Evolutionary conservation across 2,329 filamentous ascomycete species (phyloP).

Genomic region (Aaosphaeria pasadenensis): DNA sequence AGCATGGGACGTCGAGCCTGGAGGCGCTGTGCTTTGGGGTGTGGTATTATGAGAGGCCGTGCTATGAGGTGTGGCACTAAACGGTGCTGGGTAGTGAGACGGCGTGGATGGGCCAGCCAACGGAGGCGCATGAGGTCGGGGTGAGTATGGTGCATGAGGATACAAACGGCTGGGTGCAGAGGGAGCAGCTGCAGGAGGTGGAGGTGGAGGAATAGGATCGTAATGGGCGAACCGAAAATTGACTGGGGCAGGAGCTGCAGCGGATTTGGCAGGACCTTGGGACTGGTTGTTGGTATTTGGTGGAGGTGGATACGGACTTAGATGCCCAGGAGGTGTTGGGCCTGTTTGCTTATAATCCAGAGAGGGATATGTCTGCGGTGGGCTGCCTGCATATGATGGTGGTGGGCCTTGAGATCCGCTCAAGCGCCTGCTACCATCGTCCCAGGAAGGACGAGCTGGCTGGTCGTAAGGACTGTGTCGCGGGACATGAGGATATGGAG

Average conservation of each 20-base stretch:
- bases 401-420: conserved; percentile 20
- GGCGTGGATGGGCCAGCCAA: conserved; percentile 11
- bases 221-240: conserved; percentile 37
- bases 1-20: neutral
- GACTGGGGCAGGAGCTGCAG: conserved; percentile 11
- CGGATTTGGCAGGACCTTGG: neutral
- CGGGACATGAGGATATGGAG: conserved; percentile 9
- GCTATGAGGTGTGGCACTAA: too few species aligned
- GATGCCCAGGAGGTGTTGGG: conserved; percentile 20
- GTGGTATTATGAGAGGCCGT: neutral
- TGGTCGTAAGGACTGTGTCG: conserved; percentile 26
- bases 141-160: conserved; percentile 12
- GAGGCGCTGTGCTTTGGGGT: conserved; percentile 9
- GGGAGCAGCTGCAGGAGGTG: conserved; percentile 19
- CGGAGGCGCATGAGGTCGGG: conserved; percentile 6
- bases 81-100: conserved; percentile 48
- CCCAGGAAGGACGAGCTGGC: conserved; percentile 15
- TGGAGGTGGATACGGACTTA: conserved; percentile 34
- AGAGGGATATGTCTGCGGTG: conserved; percentile 20
- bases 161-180: conserved; percentile 10
- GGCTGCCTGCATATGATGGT: conserved; percentile 18
- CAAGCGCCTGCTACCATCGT: conserved; percentile 21
- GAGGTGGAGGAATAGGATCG: conserved; percentile 26
- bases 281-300: conserved; percentile 20
- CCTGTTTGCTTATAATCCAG: conserved; percentile 17